These are phyloP conservation scores for Moesziomyces parantarcticus DNA, from an alignment of 1,284 basidiomycete species.

Conservation along the genomic window DNA sequence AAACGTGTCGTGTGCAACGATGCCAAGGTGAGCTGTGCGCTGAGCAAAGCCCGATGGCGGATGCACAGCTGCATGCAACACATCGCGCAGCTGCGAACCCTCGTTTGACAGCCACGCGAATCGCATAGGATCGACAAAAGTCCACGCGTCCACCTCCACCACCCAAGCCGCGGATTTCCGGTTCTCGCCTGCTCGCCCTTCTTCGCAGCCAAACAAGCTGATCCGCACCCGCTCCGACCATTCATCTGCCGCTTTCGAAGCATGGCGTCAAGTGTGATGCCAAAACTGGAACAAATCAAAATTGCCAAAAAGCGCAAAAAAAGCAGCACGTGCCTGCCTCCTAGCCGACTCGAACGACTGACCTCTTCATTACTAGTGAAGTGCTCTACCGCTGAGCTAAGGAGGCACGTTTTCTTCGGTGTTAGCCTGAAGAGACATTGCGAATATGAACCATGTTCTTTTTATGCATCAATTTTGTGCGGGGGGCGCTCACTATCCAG, in stretches of 20 bases:
- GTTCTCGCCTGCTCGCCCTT: not conserved
- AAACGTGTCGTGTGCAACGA: too few species aligned
- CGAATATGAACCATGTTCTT: not conserved
- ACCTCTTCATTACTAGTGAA: conserved; percentile 57
- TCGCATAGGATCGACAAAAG: too few species aligned
- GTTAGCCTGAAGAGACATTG: not conserved
- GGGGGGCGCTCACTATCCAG: not conserved
- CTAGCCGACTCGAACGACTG: conserved; percentile 56
- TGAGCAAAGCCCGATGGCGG: not conserved
- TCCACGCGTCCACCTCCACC: not conserved
- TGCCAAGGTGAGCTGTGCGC: too few species aligned
- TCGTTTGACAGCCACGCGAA: too few species aligned
- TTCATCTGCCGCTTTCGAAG: too few species aligned
- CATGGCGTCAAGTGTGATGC: too few species aligned
- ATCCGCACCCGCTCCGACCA: too few species aligned
- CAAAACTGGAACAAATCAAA: not conserved
- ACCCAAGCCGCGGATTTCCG: not conserved
- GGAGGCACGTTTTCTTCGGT: conserved; percentile 19
- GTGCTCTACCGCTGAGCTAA: conserved; percentile 59
- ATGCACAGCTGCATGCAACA: too few species aligned
- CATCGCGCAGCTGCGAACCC: too few species aligned
- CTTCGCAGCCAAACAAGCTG: too few species aligned
- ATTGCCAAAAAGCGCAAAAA: not conserved
- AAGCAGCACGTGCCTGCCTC: conserved; percentile 25
- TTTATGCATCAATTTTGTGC: not conserved